A percentile compares a stretch with the other conserved stretches of the same genome.
Conservation (phyloP, 1,284 basidiomycete species). For the Athelia sp. region DNA sequence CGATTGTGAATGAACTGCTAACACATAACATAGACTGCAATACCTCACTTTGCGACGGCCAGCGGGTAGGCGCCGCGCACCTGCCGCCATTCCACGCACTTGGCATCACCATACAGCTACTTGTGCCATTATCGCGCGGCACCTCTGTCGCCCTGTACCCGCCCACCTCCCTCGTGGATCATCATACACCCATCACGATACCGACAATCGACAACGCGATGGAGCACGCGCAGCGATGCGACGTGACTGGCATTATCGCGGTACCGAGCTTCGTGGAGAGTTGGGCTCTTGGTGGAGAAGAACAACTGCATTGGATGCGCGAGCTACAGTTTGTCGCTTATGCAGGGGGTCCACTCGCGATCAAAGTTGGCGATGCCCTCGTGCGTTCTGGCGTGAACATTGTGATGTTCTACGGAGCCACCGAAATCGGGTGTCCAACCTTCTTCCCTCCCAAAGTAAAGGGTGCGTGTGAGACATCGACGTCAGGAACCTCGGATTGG, state of each 20-base stretch:
- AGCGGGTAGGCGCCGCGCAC: too few relatives aligned
- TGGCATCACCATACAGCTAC: too few relatives aligned
- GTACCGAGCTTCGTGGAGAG: slow-evolving; percentile 31
- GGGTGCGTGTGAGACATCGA: too few relatives aligned
- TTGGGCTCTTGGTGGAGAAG: slow-evolving; percentile 22
- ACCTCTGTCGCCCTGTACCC: too few relatives aligned
- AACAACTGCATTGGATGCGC: slow-evolving; percentile 21
- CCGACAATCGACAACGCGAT: slow-evolving; percentile 28
- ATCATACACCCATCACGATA: slow-evolving; percentile 11
- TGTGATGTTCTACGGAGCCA: slow-evolving; percentile 23
- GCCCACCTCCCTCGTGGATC: too few relatives aligned
- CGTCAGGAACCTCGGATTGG: slow-evolving; percentile 13
- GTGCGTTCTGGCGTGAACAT: slow-evolving; percentile 22
- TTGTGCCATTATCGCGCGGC: too few relatives aligned
- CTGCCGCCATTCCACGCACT: too few relatives aligned
- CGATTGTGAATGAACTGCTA: too few relatives aligned
- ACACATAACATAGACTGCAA: too few relatives aligned
- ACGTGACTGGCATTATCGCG: slow-evolving; percentile 21
- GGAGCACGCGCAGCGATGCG: slow-evolving; percentile 21
- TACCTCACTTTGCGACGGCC: too few relatives aligned
- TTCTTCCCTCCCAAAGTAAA: too few relatives aligned
- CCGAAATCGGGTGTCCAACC: slow-evolving; percentile 19
- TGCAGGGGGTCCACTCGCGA: slow-evolving; percentile 22
- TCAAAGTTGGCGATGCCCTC: slow-evolving; percentile 22
- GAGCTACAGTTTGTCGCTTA: too few relatives aligned